These are phyloP conservation scores for Carpinus fangiana DNA, from an alignment of 306 rosid species.

Conservation along the genomic window DNA sequence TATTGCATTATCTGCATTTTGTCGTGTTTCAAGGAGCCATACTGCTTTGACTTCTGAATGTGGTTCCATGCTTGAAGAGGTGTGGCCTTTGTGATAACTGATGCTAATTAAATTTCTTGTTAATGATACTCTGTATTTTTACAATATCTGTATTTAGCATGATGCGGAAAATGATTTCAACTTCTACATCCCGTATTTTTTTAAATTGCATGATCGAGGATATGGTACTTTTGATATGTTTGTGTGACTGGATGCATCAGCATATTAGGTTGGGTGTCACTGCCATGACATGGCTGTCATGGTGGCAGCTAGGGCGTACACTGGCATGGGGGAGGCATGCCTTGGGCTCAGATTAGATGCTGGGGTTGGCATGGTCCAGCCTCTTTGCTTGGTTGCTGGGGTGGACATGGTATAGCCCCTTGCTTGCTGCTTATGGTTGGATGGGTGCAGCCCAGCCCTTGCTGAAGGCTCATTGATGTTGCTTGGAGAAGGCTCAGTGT, in stretches of 20 bases:
- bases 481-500: too few relatives aligned
- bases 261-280: background rate
- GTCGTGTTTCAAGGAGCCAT: slow-evolving; percentile 69
- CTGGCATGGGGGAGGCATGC: too few relatives aligned
- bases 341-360: too few relatives aligned
- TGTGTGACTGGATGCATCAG: background rate
- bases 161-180: background rate
- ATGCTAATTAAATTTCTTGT: slow-evolving; percentile 7
- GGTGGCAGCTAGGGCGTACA: too few relatives aligned
- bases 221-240: background rate
- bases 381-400: too few relatives aligned
- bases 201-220: background rate
- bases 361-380: too few relatives aligned
- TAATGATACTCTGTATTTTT: slow-evolving; percentile 10
- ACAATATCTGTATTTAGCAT: background rate
- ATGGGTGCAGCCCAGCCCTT: too few relatives aligned
- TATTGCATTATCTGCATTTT: slow-evolving; percentile 69
- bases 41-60: slow-evolving; percentile 96
- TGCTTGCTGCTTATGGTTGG: too few relatives aligned
- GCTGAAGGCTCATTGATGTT: too few relatives aligned
- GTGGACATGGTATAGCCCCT: too few relatives aligned
- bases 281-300: too few relatives aligned
- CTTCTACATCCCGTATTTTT: background rate
- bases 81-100: slow-evolving; percentile 33
- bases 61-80: slow-evolving; percentile 99